phyloP scores from a whole-genome alignment of 805 yeast genomes.

The Candida railenensis region DNA sequence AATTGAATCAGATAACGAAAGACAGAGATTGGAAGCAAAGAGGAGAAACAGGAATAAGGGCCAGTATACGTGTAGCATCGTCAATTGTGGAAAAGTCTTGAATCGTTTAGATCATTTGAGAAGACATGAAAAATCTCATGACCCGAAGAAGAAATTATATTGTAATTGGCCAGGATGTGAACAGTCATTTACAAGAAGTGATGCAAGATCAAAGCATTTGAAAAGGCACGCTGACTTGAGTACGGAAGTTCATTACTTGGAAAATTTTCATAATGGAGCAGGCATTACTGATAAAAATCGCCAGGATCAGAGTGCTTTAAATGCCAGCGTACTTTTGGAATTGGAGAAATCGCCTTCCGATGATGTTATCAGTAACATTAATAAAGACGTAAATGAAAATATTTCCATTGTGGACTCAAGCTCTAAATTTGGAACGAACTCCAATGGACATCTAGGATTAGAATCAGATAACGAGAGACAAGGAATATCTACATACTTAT shows the following conservation, averaged over 20 bases:
- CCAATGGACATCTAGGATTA: not conserved
- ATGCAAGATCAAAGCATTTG: conserved; percentile 21
- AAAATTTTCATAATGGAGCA: not conserved
- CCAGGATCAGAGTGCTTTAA: not conserved
- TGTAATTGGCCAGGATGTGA: conserved; percentile 20
- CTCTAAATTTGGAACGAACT: not conserved
- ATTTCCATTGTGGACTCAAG: not conserved
- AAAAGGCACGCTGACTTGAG: conserved; percentile 12
- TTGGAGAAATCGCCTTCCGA: no score
- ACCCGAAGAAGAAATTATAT: conserved; percentile 4
- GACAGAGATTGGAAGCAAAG: not conserved
- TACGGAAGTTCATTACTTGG: not conserved
- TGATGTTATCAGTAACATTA: no score
- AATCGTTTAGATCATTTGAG: conserved; percentile 12
- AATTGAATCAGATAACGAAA: no score
- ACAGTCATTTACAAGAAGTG: conserved; percentile 17
- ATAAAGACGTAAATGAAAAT: no score
- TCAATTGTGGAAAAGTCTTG: conserved; percentile 10
- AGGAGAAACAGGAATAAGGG: not conserved
- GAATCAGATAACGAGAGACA: no score
- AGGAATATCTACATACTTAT: not conserved
- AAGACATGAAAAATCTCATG: conserved; percentile 11
- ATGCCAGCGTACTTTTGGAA: no score
- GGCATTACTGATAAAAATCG: not conserved
- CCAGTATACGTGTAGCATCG: not conserved